Evolutionary conservation across 2,329 filamentous ascomycete genomes (phyloP), one percentile per base, ranked within the genome.

Genomic region (Talaromyces sp.): DNA sequence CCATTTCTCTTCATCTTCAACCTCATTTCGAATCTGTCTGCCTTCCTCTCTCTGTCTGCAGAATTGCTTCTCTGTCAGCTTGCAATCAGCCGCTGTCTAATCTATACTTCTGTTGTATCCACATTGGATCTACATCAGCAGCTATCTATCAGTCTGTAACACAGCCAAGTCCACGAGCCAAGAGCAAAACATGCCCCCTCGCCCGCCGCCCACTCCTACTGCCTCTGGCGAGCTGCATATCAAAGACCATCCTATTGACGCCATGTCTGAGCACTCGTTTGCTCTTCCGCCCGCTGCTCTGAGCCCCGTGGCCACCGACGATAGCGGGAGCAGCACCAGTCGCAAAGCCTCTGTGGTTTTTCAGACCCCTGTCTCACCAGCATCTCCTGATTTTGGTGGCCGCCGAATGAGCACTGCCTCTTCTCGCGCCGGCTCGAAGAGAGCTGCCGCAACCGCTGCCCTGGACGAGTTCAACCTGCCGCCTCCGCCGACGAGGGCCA

Each of bases 401-500:
- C 67, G 65, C 29, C 57, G 61, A 32, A 59, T 63, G 54, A 69
- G 60, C 56, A 64, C 62, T 51, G 72, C 63, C 60, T 71, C 64
- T 58, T 72, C 68, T 65, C 60, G 68, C 68, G 67, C 68, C 67
- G 70, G 67, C 61, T 62, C 70, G 66, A 77, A 81, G 68, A 70
- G 74, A 43, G 46, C 51, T 19, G 51, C 57, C 2, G 32, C 32
- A 3, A 51, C 50, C 21, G 56, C 51, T n/a, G 70, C 76, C 24
- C 66, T 77, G 62, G 74, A 75, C 32, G 73, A 76, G 29, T 95
- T 96, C 73, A 84, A 89, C 10, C 83, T 99, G 17, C 94, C 94
- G 21, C 94, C 94, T 10, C 94, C 93, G 17, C 94, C 94, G 0
- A 96, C 92, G 3, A 83, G 93, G 64, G 90, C 91, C 48, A 88